Base-by-base conservation (phyloP, 1,139 yeast species). In the Geotrichum reessii region DNA sequence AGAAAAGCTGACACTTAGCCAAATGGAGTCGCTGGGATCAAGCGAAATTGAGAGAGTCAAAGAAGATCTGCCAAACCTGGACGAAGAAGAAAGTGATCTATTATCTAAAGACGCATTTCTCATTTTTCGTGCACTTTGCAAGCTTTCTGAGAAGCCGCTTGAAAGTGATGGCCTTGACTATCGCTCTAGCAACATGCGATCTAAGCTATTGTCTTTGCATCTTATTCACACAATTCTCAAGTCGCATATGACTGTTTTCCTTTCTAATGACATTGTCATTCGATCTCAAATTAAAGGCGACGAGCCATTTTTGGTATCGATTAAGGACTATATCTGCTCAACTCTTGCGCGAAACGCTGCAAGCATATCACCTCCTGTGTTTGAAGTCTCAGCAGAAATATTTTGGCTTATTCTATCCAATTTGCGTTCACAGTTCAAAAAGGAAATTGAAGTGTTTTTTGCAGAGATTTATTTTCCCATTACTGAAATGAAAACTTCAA, bases 401-500 rank as follows among this genome's bases (percentile, higher is more conserved):
- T 91, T 92, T 73, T 93, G 97, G 97, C 75, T 92, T 54, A 78
- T 95, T 64, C 78, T 92, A 53, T 83, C 92, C 24, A 87, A 91
- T 66, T 76, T 95, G 66, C 82, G 99, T 68, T 81, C 87, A 6
- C 95, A 88, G 65, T 91, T 93, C 74, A 92, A 92, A 71, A 81
- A 86, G 65, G 99, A 93, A 71, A 88, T 95, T 54, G 97, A 97
- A 1, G 96, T 95, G 0, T 89, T 95, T 69, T 82, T 93, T 76
- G 88, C 86, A 58, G 98, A 93, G 69, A 90, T 93, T 53, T 95
- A 93, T 72, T 87, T 93, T 74, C 97, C 98, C 3, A 90, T 95
- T 51, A 82, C 95, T 55, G 98, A 93, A 68, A 83, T 93, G 86
- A 87, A 85, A 67, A 84, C 96, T 0, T 88, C 97, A 1, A 90